phyloP scores from a whole-genome alignment of 179 eudicot species.

The Actinidia arguta region DNA sequence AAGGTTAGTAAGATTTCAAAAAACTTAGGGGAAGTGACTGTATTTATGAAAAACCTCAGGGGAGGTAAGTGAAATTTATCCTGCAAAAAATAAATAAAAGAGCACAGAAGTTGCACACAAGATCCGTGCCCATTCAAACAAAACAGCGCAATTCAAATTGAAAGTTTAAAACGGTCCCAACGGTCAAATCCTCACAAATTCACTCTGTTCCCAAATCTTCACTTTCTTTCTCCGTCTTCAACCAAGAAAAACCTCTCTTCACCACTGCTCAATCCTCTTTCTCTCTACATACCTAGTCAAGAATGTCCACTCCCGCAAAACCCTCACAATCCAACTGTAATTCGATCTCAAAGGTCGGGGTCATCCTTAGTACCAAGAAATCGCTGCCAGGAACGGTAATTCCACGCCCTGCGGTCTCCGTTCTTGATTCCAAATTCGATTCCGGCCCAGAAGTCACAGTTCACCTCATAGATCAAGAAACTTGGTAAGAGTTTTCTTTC shows the following conservation, averaged over 20 bases:
- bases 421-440: conserved; percentile 27
- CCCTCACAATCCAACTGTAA: conserved; percentile 13
- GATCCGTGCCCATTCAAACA: background rate
- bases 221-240: background rate
- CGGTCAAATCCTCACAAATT: conserved; percentile 20
- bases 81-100: too few relatives aligned
- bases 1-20: too few relatives aligned
- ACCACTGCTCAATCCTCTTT: background rate
- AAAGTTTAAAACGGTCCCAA: conserved; percentile 6
- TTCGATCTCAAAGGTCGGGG: conserved; percentile 66
- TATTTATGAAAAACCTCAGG: too few relatives aligned
- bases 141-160: conserved; percentile 1
- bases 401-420: conserved; percentile 54
- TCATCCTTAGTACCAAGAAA: conserved; percentile 55
- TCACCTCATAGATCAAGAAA: conserved; percentile 72
- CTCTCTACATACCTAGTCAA: background rate
- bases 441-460: conserved; percentile 60
- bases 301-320: conserved; percentile 41
- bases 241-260: background rate
- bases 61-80: too few relatives aligned
- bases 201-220: background rate
- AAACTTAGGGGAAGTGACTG: too few relatives aligned
- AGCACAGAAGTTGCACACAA: too few relatives aligned
- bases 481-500: conserved; percentile 50
- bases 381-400: conserved; percentile 29